phyloP scores from a whole-genome alignment of 495 filamentous ascomycete genomes.

The Xeromyces bisporus region DNA sequence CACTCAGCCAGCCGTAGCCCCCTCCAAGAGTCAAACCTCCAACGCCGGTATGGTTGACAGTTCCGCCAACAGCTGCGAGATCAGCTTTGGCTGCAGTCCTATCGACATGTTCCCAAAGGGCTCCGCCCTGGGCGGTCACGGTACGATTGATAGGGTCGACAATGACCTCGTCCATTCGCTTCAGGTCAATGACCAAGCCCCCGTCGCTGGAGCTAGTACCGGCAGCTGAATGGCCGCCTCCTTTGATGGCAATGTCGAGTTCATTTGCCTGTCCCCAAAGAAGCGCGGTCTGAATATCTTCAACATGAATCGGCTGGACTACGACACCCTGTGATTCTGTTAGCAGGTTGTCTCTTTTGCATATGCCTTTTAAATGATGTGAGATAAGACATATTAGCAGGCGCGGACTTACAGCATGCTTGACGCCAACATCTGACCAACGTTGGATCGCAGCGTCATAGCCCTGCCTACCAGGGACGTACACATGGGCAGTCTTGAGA shows the following conservation, averaged over 20 bases:
- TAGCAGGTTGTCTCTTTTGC: slow-evolving; percentile 1
- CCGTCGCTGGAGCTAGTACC: slow-evolving; percentile 31
- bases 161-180: slow-evolving; percentile 29
- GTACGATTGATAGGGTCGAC: slow-evolving; percentile 27
- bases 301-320: slow-evolving; percentile 16
- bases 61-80: slow-evolving; percentile 41
- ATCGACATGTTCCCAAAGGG: slow-evolving; percentile 40
- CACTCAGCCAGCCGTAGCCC: slow-evolving; percentile 37
- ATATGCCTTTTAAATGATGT: neutral
- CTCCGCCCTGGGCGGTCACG: slow-evolving; percentile 35
- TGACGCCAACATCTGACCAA: slow-evolving; percentile 23
- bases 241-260: slow-evolving; percentile 32
- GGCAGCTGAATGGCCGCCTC: slow-evolving; percentile 36
- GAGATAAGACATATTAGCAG: too few relatives aligned
- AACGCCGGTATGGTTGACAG: slow-evolving; percentile 41
- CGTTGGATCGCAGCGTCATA: slow-evolving; percentile 17
- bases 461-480: slow-evolving; percentile 13
- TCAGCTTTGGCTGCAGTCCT: slow-evolving; percentile 27
- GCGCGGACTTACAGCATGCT: slow-evolving; percentile 13
- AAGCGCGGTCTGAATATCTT: slow-evolving; percentile 25
- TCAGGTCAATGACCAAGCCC: slow-evolving; percentile 40
- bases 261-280: slow-evolving; percentile 25
- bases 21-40: slow-evolving; percentile 42
- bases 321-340: slow-evolving; percentile 26
- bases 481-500: slow-evolving; percentile 10